These are phyloP conservation scores for Trametes versicolor DNA, from an alignment of 1,284 basidiomycete genomes.

Conservation along the genomic window DNA sequence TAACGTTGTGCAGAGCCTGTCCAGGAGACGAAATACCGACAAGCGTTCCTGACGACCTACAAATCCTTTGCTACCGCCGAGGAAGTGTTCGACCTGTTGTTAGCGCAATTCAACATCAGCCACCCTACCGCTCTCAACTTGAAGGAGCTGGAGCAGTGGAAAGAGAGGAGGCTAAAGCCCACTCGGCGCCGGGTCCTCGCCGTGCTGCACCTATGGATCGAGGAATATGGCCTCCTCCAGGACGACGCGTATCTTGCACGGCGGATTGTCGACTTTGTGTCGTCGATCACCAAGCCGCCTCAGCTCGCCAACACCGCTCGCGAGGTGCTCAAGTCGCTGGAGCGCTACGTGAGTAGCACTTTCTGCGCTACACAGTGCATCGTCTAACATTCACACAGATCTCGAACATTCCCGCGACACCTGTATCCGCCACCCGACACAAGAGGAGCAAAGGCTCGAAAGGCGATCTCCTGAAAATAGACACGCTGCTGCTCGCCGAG, in stretches of 20 bases:
- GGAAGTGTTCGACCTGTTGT: conserved; percentile 72
- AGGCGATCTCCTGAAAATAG: conserved; percentile 62
- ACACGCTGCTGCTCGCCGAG: conserved; percentile 66
- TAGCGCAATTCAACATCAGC: conserved; percentile 69
- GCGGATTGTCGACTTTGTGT: conserved; percentile 65
- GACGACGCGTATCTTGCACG: conserved; percentile 70
- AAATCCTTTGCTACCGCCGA: conserved; percentile 79
- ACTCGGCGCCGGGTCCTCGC: conserved; percentile 66
- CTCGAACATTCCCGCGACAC: conserved; percentile 37
- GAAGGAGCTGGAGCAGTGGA: conserved; percentile 72
- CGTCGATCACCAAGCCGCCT: conserved; percentile 52
- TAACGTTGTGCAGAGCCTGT: conserved; percentile 48
- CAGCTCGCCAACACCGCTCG: conserved; percentile 58
- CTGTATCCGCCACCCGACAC: conserved; percentile 39
- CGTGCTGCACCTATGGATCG: conserved; percentile 68
- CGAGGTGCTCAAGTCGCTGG: conserved; percentile 60
- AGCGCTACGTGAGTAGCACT: conserved; percentile 58
- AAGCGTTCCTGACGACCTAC: conserved; percentile 82
- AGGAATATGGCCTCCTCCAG: conserved; percentile 65
- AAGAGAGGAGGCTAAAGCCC: conserved; percentile 63
- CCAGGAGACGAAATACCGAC: conserved; percentile 63
- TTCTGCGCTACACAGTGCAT: background rate
- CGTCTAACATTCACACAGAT: conserved; percentile 33
- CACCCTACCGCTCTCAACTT: conserved; percentile 60
- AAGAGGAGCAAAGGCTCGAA: conserved; percentile 56